Evolutionary conservation across 129 eudicot genomes (phyloP).

Genomic region (Chrysanthemum lavandulifolium): DNA sequence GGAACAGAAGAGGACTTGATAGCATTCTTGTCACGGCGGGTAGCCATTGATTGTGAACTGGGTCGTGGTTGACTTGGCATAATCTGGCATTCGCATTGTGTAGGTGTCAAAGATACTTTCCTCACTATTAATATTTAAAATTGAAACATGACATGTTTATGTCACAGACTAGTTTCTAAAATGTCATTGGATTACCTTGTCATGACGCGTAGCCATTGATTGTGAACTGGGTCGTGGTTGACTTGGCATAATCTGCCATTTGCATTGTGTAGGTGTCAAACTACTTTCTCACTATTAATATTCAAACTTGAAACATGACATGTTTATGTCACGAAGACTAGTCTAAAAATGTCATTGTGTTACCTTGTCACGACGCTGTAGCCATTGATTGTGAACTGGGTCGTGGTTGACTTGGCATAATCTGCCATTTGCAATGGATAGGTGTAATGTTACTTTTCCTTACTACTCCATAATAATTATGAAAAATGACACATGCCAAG

Average conservation of each 20-base stretch:
- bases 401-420: conserved; percentile 27
- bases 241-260: conserved; percentile 42
- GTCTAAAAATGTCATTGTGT: background rate
- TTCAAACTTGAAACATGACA: background rate
- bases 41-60: conserved; percentile 26
- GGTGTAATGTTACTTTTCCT: background rate
- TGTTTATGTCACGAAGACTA: background rate
- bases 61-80: conserved; percentile 31
- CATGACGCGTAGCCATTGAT: conserved; percentile 24
- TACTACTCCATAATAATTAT: background rate
- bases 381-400: conserved; percentile 30
- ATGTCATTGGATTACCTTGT: background rate
- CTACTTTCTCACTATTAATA: background rate
- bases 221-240: conserved; percentile 30
- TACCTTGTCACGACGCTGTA: conserved; percentile 24
- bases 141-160: background rate
- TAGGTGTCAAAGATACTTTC: background rate
- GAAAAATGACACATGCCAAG: background rate
- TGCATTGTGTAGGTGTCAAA: background rate
- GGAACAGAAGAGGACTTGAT: conserved; percentile 30
- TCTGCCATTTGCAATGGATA: conserved; percentile 35
- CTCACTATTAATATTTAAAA: background rate
- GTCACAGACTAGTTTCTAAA: background rate
- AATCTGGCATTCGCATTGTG: conserved; percentile 37
- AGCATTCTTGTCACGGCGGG: conserved; percentile 16